Base-by-base conservation (phyloP, 169 alveolate species). In the Babesia divergens region DNA sequence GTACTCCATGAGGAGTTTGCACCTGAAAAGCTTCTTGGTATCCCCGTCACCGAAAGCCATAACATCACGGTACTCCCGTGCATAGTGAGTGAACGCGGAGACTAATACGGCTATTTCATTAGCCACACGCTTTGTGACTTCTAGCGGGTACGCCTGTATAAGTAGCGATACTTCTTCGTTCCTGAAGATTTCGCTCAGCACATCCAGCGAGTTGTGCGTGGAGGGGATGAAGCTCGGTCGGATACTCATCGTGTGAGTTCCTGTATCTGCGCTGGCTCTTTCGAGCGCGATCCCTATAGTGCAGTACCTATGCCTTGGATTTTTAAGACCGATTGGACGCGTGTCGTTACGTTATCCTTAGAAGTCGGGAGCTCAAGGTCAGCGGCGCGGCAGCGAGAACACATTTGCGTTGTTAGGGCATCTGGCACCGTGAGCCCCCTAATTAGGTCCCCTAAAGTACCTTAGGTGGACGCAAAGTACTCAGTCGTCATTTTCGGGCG, bases 81-180 rank as follows among this genome's bases (percentile, higher is more conserved):
- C 56, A 13, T 66, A 28, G 62, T 55, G 40, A 20, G 67, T 59
- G 47, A 77, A 77, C 32, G 42, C 65, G 26, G 62, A 52, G 0
- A 67, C 64, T 44, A 67, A 47, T 69, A 47, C 34, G n/a, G 71
- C 28, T 18, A 77, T 77, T 20, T 77, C 86, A 20, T 43, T 65
- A n/a, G 32, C 49, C 20, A 51, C 86, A 5, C 86, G 55, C 51
- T 74, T 77, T 20, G 70, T n/a, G 3, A 80, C 84, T 54, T 80
- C 88, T 35, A 46, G 51, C 16, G 88, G 88, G 60, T 80, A 80
- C 52, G 84, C 31, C 65, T 80, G 88, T 22, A 80, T 80, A 22
- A 44, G 44, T 65, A 69, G 16, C 16, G 84, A 60, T 13, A 58
- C 50, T 9, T 80, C 84, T 28, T 80, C 88, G 44, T 70, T 70